phyloP scores from a whole-genome alignment of 1,284 basidiomycete genomes.

The Porogramme epimiltina region DNA sequence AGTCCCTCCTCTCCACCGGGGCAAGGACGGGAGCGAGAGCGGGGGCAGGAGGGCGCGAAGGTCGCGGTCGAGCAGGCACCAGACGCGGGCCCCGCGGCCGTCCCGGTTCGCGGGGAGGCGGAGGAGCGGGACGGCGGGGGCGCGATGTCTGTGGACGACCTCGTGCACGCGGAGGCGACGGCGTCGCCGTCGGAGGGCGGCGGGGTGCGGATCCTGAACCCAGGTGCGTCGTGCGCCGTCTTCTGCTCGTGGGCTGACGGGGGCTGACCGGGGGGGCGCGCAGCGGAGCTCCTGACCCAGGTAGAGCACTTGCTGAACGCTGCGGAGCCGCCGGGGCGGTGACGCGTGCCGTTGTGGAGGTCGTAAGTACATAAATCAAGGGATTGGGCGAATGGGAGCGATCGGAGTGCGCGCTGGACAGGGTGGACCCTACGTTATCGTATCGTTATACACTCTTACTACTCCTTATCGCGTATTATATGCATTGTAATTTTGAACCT shows the following conservation, averaged over 20 bases:
- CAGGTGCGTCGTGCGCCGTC: conserved; percentile 40
- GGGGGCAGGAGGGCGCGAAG: background rate
- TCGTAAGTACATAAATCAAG: too few relatives aligned
- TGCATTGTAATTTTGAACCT: conserved; percentile 8
- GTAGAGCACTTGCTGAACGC: conserved; percentile 30
- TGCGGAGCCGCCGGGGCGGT: background rate
- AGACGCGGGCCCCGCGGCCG: background rate
- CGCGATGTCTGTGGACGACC: background rate
- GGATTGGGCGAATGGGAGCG: conserved; percentile 17
- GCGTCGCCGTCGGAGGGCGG: conserved; percentile 34
- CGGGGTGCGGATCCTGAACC: conserved; percentile 66
- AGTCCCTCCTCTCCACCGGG: background rate
- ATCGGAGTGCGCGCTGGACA: too few relatives aligned
- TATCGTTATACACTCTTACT: conserved; percentile 9
- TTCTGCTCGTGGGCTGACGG: background rate
- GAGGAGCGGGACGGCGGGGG: conserved; percentile 4
- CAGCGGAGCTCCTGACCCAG: conserved; percentile 67
- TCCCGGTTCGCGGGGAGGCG: background rate
- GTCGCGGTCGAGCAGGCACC: background rate
- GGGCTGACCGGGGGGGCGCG: background rate
- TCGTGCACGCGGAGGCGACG: conserved; percentile 1
- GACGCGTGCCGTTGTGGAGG: too few relatives aligned
- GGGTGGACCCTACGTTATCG: background rate
- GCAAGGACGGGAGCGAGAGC: background rate
- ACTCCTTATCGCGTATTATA: conserved; percentile 12